A percentile compares a stretch with the other conserved stretches of the same genome.
Evolutionary conservation across 768 basidiomycete species (phyloP).

Genomic region (Leccinum pellstonianum): DNA sequence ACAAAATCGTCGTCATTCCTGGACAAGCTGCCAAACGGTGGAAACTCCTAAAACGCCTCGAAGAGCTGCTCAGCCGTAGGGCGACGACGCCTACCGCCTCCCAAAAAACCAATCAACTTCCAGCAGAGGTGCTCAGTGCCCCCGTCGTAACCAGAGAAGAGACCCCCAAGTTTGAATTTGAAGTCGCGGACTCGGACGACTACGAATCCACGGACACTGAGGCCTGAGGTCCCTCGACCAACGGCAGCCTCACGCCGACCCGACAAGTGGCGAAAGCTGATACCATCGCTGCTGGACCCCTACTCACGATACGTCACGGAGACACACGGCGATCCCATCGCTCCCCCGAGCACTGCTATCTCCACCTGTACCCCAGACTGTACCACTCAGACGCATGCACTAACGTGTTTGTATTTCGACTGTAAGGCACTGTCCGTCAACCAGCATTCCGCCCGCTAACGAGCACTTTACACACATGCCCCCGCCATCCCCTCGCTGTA

Average conservation of each 20-base stretch:
- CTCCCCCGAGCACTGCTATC: neutral
- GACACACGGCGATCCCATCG: neutral
- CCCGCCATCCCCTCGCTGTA: neutral
- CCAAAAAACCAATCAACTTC: neutral
- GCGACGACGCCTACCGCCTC: neutral
- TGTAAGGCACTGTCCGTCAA: neutral
- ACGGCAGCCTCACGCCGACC: neutral
- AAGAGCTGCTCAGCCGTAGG: neutral
- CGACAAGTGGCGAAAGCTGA: neutral
- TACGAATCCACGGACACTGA: neutral
- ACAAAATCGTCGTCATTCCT: neutral
- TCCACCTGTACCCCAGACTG: neutral
- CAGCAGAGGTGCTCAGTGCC: neutral
- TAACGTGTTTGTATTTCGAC: neutral
- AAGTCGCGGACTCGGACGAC: neutral
- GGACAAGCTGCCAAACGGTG: neutral
- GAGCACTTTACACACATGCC: neutral
- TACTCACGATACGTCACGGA: neutral
- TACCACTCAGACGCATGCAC: neutral
- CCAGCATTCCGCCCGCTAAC: neutral
- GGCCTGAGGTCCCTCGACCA: neutral
- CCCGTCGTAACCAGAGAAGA: neutral
- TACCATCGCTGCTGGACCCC: neutral
- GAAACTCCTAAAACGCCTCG: neutral
- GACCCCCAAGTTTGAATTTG: neutral